phyloP scores from a whole-genome alignment of 1,284 basidiomycete genomes.

The Puccinia brachypodii region DNA sequence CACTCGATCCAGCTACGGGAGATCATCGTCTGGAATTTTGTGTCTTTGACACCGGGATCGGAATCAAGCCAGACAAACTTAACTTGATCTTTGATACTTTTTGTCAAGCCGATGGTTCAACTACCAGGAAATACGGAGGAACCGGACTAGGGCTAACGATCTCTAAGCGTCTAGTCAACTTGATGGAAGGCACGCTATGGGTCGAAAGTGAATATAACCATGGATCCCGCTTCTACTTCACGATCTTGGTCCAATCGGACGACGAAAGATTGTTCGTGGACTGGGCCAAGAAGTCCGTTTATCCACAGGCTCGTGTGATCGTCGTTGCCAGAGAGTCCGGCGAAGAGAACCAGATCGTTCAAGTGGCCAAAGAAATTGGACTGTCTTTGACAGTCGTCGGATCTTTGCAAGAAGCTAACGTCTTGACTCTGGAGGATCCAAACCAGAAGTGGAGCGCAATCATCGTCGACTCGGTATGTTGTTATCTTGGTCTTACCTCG shows the following conservation, averaged over 20 bases:
- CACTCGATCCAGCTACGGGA: conserved; percentile 68
- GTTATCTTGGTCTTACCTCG: conserved; percentile 58
- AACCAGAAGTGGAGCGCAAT: conserved; percentile 44
- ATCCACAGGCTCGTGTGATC: conserved; percentile 35
- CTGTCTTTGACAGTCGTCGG: conserved; percentile 23
- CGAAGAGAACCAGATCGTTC: conserved; percentile 35
- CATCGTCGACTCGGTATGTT: conserved; percentile 40
- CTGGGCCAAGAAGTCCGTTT: conserved; percentile 41
- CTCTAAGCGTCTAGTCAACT: conserved; percentile 79
- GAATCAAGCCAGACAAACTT: conserved; percentile 97
- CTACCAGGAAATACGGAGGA: conserved; percentile 84
- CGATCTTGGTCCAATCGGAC: conserved; percentile 63
- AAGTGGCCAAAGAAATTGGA: conserved; percentile 38
- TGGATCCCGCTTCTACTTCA: conserved; percentile 97
- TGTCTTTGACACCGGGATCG: conserved; percentile 96
- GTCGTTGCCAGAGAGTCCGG: conserved; percentile 34
- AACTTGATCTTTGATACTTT: conserved; percentile 99
- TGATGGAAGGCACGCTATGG: conserved; percentile 99
- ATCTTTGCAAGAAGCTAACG: conserved; percentile 34
- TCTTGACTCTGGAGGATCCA: conserved; percentile 8
- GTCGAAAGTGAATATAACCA: conserved; percentile 85
- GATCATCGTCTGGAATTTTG: conserved; percentile 91
- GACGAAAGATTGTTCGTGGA: conserved; percentile 42
- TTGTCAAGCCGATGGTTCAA: conserved; percentile 85
- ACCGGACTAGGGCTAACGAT: conserved; percentile 84